Evolutionary conservation across 1,139 yeast species (phyloP).

Genomic region (Geotrichum aggregatum): DNA sequence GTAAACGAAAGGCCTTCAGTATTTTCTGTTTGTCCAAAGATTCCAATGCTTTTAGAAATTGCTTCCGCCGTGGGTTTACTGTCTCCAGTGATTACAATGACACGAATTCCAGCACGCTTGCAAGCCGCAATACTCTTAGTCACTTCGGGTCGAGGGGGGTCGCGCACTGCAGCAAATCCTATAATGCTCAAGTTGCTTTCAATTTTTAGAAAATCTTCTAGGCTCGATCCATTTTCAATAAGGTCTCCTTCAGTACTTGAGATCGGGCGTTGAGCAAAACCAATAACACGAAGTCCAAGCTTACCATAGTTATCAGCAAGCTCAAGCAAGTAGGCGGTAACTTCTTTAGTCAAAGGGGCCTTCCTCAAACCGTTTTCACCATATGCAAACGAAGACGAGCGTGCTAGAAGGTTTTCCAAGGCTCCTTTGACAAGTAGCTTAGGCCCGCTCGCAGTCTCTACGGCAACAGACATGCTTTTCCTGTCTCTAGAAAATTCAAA

Average conservation of each 20-base stretch:
- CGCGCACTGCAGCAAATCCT: slow-evolving; percentile 51
- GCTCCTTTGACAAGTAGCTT: slow-evolving; percentile 51
- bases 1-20: slow-evolving; percentile 38
- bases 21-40: slow-evolving; percentile 45
- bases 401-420: slow-evolving; percentile 46
- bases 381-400: slow-evolving; percentile 41
- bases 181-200: slow-evolving; percentile 44
- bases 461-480: slow-evolving; percentile 49
- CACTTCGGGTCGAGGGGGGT: slow-evolving; percentile 55
- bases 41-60: slow-evolving; percentile 51
- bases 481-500: slow-evolving; percentile 45
- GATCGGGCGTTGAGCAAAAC: slow-evolving; percentile 39
- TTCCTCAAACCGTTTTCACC: slow-evolving; percentile 35
- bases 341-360: slow-evolving; percentile 23
- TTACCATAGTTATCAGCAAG: slow-evolving; percentile 42
- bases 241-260: slow-evolving; percentile 11
- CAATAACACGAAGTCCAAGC: slow-evolving; percentile 48
- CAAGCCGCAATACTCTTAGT: slow-evolving; percentile 45
- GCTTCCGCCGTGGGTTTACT: slow-evolving; percentile 53
- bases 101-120: slow-evolving; percentile 51
- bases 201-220: slow-evolving; percentile 29
- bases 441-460: slow-evolving; percentile 30
- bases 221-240: slow-evolving; percentile 25
- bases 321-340: slow-evolving; percentile 34
- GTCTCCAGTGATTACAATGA: slow-evolving; percentile 54